phyloP scores from a whole-genome alignment of 2,329 filamentous ascomycete species.

The Coniella vitis region DNA sequence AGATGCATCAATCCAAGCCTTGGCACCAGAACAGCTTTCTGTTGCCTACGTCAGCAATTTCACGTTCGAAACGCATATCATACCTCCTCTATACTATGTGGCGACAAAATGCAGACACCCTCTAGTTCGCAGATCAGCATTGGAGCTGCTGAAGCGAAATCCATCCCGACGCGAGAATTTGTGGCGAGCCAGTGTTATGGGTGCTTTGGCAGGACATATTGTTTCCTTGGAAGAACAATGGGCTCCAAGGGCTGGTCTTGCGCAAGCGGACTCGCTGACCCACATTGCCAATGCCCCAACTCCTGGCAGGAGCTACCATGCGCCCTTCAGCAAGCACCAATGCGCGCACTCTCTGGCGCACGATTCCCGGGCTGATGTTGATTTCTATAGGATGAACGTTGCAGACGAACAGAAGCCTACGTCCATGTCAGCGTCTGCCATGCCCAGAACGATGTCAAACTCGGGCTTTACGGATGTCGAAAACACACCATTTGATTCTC shows the following conservation, averaged over 20 bases:
- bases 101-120: constrained; percentile 33
- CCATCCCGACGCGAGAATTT: constrained; percentile 29
- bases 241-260: constrained; percentile 4
- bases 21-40: constrained; percentile 14
- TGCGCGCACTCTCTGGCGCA: not conserved
- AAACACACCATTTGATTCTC: not conserved
- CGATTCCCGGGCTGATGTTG: not conserved
- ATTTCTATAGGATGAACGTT: not conserved
- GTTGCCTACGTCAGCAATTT: constrained; percentile 20
- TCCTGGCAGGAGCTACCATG: not conserved
- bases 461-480: constrained; percentile 2
- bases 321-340: not conserved
- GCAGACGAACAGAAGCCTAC: not conserved
- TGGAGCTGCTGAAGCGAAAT: constrained; percentile 25
- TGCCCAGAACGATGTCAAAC: not conserved
- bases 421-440: not conserved
- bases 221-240: constrained; percentile 30
- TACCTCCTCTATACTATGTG: constrained; percentile 33
- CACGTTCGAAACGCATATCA: constrained; percentile 32
- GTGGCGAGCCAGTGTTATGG: constrained; percentile 28
- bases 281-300: not conserved
- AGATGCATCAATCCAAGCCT: not conserved
- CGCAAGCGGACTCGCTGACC: constrained; percentile 2
- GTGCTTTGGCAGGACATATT: constrained; percentile 26
- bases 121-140: constrained; percentile 29